phyloP scores from a whole-genome alignment of 305 asterid genomes.

The Fraxinus sp. region DNA sequence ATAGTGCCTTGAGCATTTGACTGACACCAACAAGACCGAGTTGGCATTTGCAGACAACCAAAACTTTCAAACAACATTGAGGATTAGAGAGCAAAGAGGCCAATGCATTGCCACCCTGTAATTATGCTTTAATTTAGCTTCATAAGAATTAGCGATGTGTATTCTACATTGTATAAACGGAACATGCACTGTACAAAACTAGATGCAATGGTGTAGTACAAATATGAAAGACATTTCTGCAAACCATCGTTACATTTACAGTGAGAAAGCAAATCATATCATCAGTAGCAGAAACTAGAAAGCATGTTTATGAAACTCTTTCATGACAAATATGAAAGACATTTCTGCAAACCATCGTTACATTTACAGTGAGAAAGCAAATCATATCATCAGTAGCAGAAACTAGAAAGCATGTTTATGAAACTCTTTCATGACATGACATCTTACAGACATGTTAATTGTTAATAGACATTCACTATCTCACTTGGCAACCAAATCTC shows the following conservation, averaged over 20 bases:
- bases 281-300: neutral
- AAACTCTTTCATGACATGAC: neutral
- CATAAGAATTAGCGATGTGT: neutral
- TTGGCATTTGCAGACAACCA: constrained; percentile 65
- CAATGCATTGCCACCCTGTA: constrained; percentile 77
- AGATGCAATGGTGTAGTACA: neutral
- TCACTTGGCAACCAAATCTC: neutral
- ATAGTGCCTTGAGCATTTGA: constrained; percentile 53
- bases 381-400: neutral
- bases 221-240: neutral
- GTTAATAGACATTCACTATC: neutral
- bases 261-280: constrained; percentile 9
- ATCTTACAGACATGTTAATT: constrained; percentile 11
- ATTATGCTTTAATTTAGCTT: constrained; percentile 31
- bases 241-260: constrained; percentile 1
- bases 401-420: constrained; percentile 4
- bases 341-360: neutral
- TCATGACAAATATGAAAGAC: neutral
- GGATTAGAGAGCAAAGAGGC: constrained; percentile 62
- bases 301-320: constrained; percentile 3
- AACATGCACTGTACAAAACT: constrained; percentile 6
- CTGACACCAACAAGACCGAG: constrained; percentile 60
- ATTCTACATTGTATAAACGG: neutral
- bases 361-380: constrained; percentile 13
- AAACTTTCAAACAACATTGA: constrained; percentile 53